Percentiles rank a stretch among this genome's conserved stretches.
Conservation (phyloP, 75 land plant genomes). For the Sequoiadendron giganteum region DNA sequence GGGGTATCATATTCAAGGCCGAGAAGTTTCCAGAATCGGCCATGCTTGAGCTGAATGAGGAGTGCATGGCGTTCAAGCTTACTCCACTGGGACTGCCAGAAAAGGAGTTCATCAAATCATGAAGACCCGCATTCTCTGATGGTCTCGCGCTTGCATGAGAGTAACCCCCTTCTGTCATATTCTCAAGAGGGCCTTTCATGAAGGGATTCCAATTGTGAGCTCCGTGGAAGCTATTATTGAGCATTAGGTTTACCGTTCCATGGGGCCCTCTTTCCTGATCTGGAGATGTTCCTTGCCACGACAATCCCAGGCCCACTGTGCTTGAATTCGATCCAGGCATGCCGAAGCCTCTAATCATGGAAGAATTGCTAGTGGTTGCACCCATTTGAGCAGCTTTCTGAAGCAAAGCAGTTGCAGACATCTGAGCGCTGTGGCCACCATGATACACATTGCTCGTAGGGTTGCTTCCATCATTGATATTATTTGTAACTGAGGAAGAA, state of each 20-base stretch:
- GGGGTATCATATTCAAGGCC: not conserved
- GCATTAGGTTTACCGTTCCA: not conserved
- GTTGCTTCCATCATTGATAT: slow-evolving; percentile 12
- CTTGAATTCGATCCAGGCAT: slow-evolving; percentile 1
- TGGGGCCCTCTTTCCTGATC: not conserved
- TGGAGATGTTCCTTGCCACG: not conserved
- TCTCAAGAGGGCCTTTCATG: not conserved
- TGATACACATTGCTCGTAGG: slow-evolving; percentile 10
- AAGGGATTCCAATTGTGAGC: not conserved
- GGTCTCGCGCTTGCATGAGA: not conserved
- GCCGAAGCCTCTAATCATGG: slow-evolving; percentile 17
- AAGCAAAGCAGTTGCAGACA: slow-evolving; percentile 45
- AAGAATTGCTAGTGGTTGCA: slow-evolving; percentile 28
- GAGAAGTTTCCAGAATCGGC: not conserved
- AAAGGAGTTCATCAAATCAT: slow-evolving; percentile 5
- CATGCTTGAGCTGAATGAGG: not conserved
- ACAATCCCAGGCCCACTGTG: slow-evolving; percentile 9
- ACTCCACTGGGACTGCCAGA: not conserved
- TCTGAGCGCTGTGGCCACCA: slow-evolving; percentile 34
- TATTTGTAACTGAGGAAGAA: slow-evolving; percentile 24
- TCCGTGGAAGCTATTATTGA: not conserved
- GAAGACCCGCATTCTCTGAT: slow-evolving; percentile 7
- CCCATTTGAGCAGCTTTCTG: slow-evolving; percentile 49
- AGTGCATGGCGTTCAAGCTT: slow-evolving; percentile 5
- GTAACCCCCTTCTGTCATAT: not conserved